phyloP scores from a whole-genome alignment of 228 moss, liverwort and hornwort genomes.

The Sphagnum magellanicum region DNA sequence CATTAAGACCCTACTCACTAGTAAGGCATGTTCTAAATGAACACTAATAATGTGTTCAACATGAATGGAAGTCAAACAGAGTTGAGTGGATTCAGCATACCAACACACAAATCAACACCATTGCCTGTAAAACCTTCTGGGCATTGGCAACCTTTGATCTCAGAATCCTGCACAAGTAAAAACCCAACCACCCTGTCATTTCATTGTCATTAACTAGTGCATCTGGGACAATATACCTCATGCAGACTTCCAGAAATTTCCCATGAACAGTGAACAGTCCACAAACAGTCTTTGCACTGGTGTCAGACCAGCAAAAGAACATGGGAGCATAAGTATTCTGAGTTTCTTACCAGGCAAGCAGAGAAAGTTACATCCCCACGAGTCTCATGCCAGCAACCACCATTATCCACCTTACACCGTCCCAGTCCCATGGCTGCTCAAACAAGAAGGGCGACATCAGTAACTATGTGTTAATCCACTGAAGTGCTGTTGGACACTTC shows the following conservation, averaged over 20 bases:
- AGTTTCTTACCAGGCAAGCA: slow-evolving; percentile 41
- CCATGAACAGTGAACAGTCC: too few relatives aligned
- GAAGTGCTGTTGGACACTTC: background rate
- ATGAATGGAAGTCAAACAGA: too few relatives aligned
- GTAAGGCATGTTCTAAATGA: too few relatives aligned
- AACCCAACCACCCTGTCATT: background rate
- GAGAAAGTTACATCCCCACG: slow-evolving; percentile 36
- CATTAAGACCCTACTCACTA: too few relatives aligned
- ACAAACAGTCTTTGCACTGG: background rate
- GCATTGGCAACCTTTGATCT: slow-evolving; percentile 55
- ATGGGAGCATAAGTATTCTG: background rate
- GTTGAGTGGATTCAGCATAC: slow-evolving; percentile 1
- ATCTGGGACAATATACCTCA: background rate
- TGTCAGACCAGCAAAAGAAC: background rate
- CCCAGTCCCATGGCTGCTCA: slow-evolving; percentile 42
- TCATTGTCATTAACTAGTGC: background rate
- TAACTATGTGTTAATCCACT: background rate
- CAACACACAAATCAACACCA: slow-evolving; percentile 32
- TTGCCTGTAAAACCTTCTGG: slow-evolving; percentile 64
- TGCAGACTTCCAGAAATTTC: background rate
- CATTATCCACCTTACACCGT: slow-evolving; percentile 66
- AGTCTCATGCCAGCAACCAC: slow-evolving; percentile 66
- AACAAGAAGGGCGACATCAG: background rate
- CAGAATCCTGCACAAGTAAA: slow-evolving; percentile 16
- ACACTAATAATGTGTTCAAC: too few relatives aligned